A percentile compares a stretch with the other conserved stretches of the same genome.
phyloP scores from a whole-genome alignment of 2,329 filamentous ascomycete genomes.

The Exophiala xenobiotica region DNA sequence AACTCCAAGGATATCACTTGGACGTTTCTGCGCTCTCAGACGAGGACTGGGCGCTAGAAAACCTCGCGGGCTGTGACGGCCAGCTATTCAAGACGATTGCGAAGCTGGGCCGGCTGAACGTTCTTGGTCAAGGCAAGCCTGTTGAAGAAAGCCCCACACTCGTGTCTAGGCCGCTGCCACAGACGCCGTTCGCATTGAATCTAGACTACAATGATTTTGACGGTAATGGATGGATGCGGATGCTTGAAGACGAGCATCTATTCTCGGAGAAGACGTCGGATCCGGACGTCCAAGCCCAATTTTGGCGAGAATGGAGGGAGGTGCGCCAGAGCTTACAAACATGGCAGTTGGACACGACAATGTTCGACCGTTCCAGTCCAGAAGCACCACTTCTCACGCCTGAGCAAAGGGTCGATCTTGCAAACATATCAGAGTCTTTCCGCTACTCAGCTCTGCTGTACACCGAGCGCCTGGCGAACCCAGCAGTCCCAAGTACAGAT shows the following conservation, averaged over 20 bases:
- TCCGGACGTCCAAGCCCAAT: constrained; percentile 58
- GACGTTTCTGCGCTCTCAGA: constrained; percentile 64
- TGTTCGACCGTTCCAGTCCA: constrained; percentile 31
- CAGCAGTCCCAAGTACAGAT: constrained; percentile 68
- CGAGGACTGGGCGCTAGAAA: constrained; percentile 74
- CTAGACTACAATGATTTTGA: constrained; percentile 56
- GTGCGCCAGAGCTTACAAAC: constrained; percentile 72
- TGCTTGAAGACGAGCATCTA: constrained; percentile 51
- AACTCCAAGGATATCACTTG: constrained; percentile 64
- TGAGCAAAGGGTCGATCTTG: constrained; percentile 69
- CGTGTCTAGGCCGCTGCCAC: constrained; percentile 38
- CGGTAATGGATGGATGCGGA: constrained; percentile 44
- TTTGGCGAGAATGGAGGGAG: constrained; percentile 75
- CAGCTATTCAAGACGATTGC: constrained; percentile 83
- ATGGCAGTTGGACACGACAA: constrained; percentile 70
- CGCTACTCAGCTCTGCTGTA: constrained; percentile 86
- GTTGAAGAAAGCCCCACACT: constrained; percentile 29
- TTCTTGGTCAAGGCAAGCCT: constrained; percentile 69
- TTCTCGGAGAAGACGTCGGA: constrained; percentile 37
- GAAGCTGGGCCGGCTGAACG: constrained; percentile 78
- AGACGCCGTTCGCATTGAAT: constrained; percentile 16
- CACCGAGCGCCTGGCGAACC: constrained; percentile 80
- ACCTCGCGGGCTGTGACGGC: constrained; percentile 82
- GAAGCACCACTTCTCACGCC: constrained; percentile 45
- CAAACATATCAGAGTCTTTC: constrained; percentile 85